A percentile compares a stretch with the other conserved stretches of the same genome.
Evolutionary conservation across 2,329 filamentous ascomycete genomes (phyloP).

Genomic region (Keithomyces neogunnii): DNA sequence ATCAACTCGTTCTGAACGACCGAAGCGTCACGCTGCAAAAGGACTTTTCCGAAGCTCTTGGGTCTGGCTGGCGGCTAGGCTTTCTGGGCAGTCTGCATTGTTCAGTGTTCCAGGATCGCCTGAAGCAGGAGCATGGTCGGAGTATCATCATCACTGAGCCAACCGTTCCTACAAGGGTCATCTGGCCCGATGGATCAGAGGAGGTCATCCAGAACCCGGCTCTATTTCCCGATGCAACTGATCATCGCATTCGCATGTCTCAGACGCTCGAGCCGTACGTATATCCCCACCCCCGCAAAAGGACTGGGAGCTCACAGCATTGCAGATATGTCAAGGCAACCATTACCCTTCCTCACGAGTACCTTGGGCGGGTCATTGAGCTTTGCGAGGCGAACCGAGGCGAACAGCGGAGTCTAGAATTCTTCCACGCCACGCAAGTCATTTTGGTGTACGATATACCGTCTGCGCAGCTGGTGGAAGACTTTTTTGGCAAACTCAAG

Average conservation of each 20-base stretch:
- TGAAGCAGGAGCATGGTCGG: constrained; percentile 88
- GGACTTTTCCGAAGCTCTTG: constrained; percentile 87
- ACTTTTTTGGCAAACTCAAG: constrained; percentile 96
- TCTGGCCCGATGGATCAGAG: constrained; percentile 70
- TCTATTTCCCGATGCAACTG: constrained; percentile 67
- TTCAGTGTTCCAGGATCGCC: constrained; percentile 95
- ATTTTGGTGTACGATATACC: constrained; percentile 91
- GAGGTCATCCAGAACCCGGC: constrained; percentile 77
- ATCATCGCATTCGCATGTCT: constrained; percentile 34
- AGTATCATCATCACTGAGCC: constrained; percentile 96
- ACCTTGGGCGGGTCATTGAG: constrained; percentile 89
- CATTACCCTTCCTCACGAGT: constrained; percentile 87
- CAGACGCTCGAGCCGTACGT: constrained; percentile 43
- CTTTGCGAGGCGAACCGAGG: constrained; percentile 87
- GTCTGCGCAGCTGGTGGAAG: constrained; percentile 83
- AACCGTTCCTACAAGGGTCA: constrained; percentile 82
- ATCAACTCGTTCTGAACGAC: constrained; percentile 89
- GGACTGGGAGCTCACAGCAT: background rate
- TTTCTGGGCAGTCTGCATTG: constrained; percentile 97
- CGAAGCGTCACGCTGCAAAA: constrained; percentile 90
- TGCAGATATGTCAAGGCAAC: constrained; percentile 64
- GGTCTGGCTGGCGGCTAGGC: constrained; percentile 86
- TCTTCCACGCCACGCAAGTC: constrained; percentile 86
- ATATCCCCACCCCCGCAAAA: background rate
- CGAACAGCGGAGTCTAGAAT: constrained; percentile 77